These are phyloP conservation scores for Calonectria pseudoturangicola DNA, from an alignment of 2,329 filamentous ascomycete species.

Conservation along the genomic window DNA sequence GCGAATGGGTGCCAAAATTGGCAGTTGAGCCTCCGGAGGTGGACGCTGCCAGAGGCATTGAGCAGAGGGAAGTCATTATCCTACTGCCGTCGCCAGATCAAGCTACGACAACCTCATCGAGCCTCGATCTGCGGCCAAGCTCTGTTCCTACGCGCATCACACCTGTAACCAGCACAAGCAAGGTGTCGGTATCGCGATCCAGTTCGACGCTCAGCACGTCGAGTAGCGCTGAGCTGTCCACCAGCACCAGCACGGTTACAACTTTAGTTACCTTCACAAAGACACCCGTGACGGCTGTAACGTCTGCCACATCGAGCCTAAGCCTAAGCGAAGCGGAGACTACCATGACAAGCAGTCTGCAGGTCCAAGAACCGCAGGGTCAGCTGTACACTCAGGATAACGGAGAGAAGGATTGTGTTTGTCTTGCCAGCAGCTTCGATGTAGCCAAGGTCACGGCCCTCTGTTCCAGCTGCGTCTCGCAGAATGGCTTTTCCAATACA, in stretches of 20 bases:
- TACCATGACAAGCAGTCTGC: conserved; percentile 9
- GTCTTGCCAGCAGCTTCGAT: conserved; percentile 63
- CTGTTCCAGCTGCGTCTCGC: conserved; percentile 62
- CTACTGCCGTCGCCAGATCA: conserved; percentile 56
- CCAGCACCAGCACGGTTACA: conserved; percentile 33
- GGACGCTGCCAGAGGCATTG: conserved; percentile 6
- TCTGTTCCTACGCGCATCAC: conserved; percentile 35
- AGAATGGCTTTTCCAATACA: conserved; percentile 56
- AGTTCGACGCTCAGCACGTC: not conserved
- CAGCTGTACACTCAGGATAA: conserved; percentile 47
- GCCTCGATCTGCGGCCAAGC: conserved; percentile 39
- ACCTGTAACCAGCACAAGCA: conserved; percentile 31
- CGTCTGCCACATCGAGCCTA: not conserved
- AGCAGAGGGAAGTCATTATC: conserved; percentile 55
- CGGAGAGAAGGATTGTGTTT: conserved; percentile 61
- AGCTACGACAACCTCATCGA: conserved; percentile 34
- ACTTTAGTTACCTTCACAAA: conserved; percentile 34
- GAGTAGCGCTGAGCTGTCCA: not conserved
- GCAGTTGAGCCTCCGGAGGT: conserved; percentile 44
- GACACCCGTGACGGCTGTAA: not conserved
- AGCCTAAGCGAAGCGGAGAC: conserved; percentile 20
- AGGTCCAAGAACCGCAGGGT: conserved; percentile 42
- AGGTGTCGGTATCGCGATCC: not conserved
- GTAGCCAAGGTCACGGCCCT: conserved; percentile 61
- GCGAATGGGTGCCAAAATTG: conserved; percentile 49